phyloP scores from a whole-genome alignment of 2,329 filamentous ascomycete genomes.

The Penicillium capsulatum region DNA sequence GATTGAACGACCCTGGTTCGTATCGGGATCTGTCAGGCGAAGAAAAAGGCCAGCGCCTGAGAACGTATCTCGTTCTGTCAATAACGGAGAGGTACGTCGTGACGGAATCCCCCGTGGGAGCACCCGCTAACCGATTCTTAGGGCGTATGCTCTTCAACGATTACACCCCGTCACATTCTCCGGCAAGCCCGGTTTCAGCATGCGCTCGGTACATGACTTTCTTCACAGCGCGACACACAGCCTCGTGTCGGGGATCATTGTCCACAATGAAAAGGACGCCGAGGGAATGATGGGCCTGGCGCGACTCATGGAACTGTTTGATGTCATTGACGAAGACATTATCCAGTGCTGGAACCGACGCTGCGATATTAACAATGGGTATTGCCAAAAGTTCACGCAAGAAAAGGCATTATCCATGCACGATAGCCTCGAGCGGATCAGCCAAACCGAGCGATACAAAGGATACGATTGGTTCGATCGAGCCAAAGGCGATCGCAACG shows the following conservation, averaged over 20 bases:
- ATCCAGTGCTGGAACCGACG: slow-evolving; percentile 44
- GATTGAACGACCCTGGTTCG: slow-evolving; percentile 38
- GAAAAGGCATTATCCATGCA: slow-evolving; percentile 50
- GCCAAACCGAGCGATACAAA: slow-evolving; percentile 33
- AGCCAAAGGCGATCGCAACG: slow-evolving; percentile 23
- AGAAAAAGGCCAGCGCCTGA: slow-evolving; percentile 38
- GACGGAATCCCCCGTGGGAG: no score
- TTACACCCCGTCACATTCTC: slow-evolving; percentile 43
- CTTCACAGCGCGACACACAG: slow-evolving; percentile 35
- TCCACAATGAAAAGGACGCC: slow-evolving; percentile 43
- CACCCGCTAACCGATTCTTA: no score
- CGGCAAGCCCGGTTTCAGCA: slow-evolving; percentile 38
- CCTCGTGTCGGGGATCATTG: slow-evolving; percentile 39
- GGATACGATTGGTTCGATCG: slow-evolving; percentile 40
- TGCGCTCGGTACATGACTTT: slow-evolving; percentile 41
- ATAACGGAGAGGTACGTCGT: slow-evolving; percentile 32
- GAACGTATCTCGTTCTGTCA: slow-evolving; percentile 36
- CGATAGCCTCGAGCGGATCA: slow-evolving; percentile 32
- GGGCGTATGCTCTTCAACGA: slow-evolving; percentile 43
- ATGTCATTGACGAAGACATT: slow-evolving; percentile 43
- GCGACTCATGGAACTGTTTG: slow-evolving; percentile 44
- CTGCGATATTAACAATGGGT: slow-evolving; percentile 58
- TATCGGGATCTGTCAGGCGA: slow-evolving; percentile 37
- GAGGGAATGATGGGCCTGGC: slow-evolving; percentile 43
- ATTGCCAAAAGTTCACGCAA: slow-evolving; percentile 64